Conservation (phyloP, 352 stramenopile species). For the Globisporangium recalcitrans region DNA sequence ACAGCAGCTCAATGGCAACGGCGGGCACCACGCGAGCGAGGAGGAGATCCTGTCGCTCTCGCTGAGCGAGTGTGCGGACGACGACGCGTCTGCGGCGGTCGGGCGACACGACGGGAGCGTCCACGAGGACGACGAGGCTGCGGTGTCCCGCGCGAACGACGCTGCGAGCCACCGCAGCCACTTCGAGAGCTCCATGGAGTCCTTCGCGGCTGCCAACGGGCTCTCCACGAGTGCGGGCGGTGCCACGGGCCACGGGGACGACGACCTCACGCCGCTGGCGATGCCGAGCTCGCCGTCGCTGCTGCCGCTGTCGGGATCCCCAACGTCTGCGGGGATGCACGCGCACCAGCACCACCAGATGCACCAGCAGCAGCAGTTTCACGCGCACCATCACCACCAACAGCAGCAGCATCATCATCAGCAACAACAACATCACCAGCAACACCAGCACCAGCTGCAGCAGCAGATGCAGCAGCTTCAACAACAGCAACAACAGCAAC, state of each 20-base stretch:
- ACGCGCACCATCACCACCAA: not conserved
- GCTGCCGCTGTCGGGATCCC: conserved; percentile 34
- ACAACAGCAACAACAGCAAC: conserved; percentile 10
- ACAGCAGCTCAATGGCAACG: conserved; percentile 1
- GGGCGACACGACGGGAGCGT: not conserved
- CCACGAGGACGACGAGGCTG: conserved; percentile 1
- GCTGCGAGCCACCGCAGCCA: conserved; percentile 3
- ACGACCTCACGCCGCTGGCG: conserved; percentile 30
- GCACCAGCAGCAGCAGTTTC: conserved; percentile 9
- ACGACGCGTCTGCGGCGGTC: not conserved
- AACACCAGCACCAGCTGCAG: not conserved
- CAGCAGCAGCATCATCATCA: not conserved
- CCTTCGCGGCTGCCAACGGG: conserved; percentile 16
- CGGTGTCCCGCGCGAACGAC: not conserved
- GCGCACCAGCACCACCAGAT: conserved; percentile 8
- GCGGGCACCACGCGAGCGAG: conserved; percentile 11
- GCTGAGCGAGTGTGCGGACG: conserved; percentile 30
- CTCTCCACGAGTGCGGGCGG: conserved; percentile 7
- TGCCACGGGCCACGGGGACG: conserved; percentile 9
- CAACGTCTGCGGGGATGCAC: conserved; percentile 21
- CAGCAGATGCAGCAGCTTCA: conserved; percentile 8
- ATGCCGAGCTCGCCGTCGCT: conserved; percentile 43
- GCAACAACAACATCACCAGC: not conserved
- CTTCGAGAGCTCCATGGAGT: conserved; percentile 22
- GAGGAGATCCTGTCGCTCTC: conserved; percentile 41